These are phyloP conservation scores for Luffa aegyptiaca DNA, from an alignment of 306 rosid species.

Conservation along the genomic window DNA sequence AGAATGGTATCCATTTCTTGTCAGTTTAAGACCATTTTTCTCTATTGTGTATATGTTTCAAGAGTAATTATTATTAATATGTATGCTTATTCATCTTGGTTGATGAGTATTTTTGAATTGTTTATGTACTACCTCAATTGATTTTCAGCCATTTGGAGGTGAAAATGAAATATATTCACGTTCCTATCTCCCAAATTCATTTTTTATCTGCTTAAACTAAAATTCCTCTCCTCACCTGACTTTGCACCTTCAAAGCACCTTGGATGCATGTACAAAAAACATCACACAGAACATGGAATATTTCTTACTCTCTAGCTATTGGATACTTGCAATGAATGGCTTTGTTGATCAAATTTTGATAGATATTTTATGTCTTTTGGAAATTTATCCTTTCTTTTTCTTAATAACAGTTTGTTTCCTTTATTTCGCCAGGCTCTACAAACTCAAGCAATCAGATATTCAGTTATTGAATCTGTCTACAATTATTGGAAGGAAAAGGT, in stretches of 20 bases:
- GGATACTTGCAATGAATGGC: neutral
- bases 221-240: neutral
- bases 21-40: neutral
- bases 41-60: neutral
- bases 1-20: neutral
- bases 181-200: neutral
- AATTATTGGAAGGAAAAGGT: conserved; percentile 95
- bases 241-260: neutral
- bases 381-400: neutral
- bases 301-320: neutral
- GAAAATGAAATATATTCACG: neutral
- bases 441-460: conserved; percentile 41
- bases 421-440: conserved; percentile 49
- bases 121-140: neutral
- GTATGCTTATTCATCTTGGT: neutral
- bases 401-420: neutral
- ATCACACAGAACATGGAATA: neutral
- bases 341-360: neutral
- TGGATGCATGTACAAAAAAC: neutral
- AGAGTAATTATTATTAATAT: neutral
- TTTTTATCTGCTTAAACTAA: neutral
- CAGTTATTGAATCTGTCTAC: conserved; percentile 47
- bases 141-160: neutral
- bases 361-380: neutral
- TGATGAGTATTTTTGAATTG: neutral